Percentiles rank a stretch among this genome's conserved stretches.
Evolutionary conservation across 768 basidiomycete genomes (phyloP).

Genomic region (Dendrothele bispora): DNA sequence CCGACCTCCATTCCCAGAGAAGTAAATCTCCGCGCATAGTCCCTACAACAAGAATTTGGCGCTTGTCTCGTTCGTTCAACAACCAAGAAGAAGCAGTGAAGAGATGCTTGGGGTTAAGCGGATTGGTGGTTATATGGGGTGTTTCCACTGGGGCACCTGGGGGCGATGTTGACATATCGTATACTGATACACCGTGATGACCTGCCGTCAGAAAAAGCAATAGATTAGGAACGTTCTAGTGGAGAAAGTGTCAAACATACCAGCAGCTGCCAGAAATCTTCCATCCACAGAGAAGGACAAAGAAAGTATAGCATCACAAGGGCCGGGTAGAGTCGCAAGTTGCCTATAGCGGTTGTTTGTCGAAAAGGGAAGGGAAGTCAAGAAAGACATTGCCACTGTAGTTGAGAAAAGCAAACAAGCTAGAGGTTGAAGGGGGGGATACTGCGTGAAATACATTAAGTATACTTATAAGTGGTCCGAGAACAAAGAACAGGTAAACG

Average conservation of each 20-base stretch:
- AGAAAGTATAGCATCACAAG: neutral
- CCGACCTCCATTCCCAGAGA: neutral
- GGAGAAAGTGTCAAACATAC: neutral
- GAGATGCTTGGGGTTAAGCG: neutral
- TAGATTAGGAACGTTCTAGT: neutral
- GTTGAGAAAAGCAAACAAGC: too few species aligned
- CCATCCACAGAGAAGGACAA: constrained; percentile 2
- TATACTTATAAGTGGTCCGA: too few species aligned
- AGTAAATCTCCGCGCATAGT: constrained; percentile 2
- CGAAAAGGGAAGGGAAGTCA: too few species aligned
- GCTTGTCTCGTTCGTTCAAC: neutral
- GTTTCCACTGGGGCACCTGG: neutral
- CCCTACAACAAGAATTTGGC: neutral
- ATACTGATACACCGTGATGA: neutral
- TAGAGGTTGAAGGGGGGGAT: too few species aligned
- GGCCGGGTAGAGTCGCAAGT: neutral
- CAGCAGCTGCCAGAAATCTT: neutral
- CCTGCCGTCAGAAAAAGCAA: neutral
- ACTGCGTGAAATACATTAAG: too few species aligned
- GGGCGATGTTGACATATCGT: neutral
- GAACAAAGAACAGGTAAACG: too few species aligned
- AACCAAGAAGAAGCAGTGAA: neutral
- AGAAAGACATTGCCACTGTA: too few species aligned
- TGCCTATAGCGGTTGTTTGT: too few species aligned
- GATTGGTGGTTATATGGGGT: neutral